Evolutionary conservation across 179 eudicot genomes (phyloP), one percentile per base, ranked within the genome.

Genomic region (Corrigiola litoralis): DNA sequence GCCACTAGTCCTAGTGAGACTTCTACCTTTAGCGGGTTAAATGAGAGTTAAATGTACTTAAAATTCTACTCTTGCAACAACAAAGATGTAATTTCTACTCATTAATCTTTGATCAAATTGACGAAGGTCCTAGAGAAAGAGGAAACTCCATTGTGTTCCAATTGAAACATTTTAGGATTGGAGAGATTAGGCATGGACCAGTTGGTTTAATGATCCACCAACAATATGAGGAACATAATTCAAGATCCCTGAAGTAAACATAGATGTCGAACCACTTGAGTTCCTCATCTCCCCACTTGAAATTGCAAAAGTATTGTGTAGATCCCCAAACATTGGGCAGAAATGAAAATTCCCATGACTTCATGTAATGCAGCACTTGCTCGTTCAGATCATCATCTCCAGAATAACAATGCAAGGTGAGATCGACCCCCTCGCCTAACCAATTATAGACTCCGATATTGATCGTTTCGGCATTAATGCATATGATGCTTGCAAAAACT

Each of bases 381-480:
- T 65, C 12, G 0, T 53, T 50, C 0, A 70, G 67, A 53, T 75
- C 71, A 14, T 65, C 41, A 23, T 70, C 72, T 24, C n/a, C 21
- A 4, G 79, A 75, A 12, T 65, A 64, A 50, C 79, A 75, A 13
- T 70, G 79, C 9, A 75, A 11, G 4, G 52, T 51, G 1, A 70
- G 46, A 3, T 52, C 20, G 41, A 28, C 1, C 0, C 79, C 79
- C 1, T 41, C 1, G 0, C 41, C 63, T 18, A 75, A 1, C 3
- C 36, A 16, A 28, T 75, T 70, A 3, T 24, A 50, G 18, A 75
- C 5, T 45, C 21, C 28, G 52, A 11, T 12, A 29, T 12, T 1
- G 12, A 8, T 5, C 1, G 4, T 10, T 3, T 12, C 25, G 11
- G 1, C 1, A 23, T 2, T 13, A 5, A 6, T 62, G 49, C n/a